A percentile compares a stretch with the other conserved stretches of the same genome.
Evolutionary conservation across 2,329 filamentous ascomycete genomes (phyloP).

Genomic region (Endothia cerciana): DNA sequence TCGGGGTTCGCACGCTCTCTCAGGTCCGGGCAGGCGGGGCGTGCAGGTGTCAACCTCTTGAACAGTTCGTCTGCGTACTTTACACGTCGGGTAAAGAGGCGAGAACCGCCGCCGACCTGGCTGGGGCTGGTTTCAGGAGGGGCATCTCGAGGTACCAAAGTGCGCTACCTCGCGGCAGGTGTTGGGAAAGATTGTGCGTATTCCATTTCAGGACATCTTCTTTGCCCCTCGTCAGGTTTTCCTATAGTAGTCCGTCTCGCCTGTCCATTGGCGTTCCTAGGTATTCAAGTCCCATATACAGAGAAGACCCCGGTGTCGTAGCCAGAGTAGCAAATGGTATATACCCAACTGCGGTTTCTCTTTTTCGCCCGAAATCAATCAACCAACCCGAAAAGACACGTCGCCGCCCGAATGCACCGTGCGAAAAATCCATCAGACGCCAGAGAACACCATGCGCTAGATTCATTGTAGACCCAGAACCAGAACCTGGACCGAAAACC

Average conservation of each 20-base stretch:
- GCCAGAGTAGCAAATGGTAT: conserved; percentile 4
- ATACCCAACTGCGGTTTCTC: not conserved
- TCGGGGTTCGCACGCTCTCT: no score
- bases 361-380: no score
- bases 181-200: not conserved
- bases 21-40: no score
- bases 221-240: not conserved
- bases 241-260: not conserved
- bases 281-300: not conserved
- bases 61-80: no score
- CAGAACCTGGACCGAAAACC: not conserved
- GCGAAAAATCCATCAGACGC: not conserved
- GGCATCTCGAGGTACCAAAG: no score
- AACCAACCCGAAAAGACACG: not conserved
- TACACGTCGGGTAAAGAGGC: no score
- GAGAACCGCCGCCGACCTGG: no score
- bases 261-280: not conserved
- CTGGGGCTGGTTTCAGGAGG: not conserved
- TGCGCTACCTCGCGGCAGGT: no score
- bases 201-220: not conserved
- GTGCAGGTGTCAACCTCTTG: no score
- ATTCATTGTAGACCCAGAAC: not conserved
- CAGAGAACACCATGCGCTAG: conserved; percentile 13
- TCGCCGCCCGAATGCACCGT: conserved; percentile 14
- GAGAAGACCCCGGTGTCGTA: not conserved